Evolutionary conservation across 306 rosid species (phyloP).

Genomic region (Casuarina cunninghamiana): DNA sequence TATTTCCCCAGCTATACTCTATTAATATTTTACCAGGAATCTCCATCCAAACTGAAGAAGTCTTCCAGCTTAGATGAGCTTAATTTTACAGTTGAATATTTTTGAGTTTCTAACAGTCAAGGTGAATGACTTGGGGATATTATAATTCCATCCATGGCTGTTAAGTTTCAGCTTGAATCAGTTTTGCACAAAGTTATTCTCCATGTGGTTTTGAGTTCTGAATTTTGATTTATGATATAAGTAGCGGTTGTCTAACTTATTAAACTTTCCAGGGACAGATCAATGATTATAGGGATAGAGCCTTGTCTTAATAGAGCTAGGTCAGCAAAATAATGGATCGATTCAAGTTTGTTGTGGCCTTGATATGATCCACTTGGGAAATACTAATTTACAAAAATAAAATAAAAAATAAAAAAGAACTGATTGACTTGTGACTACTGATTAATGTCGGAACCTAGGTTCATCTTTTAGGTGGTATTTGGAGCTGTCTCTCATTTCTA

Average conservation of each 20-base stretch:
- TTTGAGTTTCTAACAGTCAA: no score
- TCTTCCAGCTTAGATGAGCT: background rate
- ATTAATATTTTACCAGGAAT: no score
- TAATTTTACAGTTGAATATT: background rate
- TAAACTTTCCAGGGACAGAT: background rate
- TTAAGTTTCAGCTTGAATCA: background rate
- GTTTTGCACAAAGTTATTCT: background rate
- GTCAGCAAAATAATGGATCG: background rate
- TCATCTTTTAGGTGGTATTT: background rate
- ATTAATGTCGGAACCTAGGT: background rate
- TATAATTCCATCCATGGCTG: background rate
- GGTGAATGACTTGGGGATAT: background rate
- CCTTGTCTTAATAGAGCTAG: background rate
- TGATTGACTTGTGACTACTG: background rate
- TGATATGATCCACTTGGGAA: background rate
- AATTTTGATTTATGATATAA: background rate
- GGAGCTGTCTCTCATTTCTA: background rate
- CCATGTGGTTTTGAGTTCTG: background rate
- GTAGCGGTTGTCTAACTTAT: background rate
- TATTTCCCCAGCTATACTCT: no score
- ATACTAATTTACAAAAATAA: background rate
- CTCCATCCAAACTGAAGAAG: background rate
- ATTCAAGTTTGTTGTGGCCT: background rate
- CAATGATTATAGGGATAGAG: background rate
- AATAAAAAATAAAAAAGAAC: no score